Evolutionary conservation across 2,329 filamentous ascomycete species (phyloP).

Genomic region (Orbilia brochopaga): DNA sequence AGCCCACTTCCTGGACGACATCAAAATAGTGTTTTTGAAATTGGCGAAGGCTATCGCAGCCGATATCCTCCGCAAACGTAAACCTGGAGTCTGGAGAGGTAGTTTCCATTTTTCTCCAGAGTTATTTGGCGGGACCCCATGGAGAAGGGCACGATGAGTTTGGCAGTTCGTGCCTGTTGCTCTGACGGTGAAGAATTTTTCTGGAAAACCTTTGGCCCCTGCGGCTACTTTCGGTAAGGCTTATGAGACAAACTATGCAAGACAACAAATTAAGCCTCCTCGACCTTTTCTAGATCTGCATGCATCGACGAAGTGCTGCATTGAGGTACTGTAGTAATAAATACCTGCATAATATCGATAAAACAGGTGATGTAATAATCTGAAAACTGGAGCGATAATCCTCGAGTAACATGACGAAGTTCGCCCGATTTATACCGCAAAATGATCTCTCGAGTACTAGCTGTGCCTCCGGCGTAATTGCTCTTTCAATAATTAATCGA

Average conservation of each 20-base stretch:
- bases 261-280: too few species aligned
- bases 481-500: too few species aligned
- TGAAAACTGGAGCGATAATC: too few species aligned
- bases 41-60: constrained; percentile 35
- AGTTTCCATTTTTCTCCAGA: constrained; percentile 14
- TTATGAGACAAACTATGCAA: background rate
- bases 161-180: constrained; percentile 21
- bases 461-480: too few species aligned
- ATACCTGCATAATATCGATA: too few species aligned
- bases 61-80: constrained; percentile 36
- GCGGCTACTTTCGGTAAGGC: background rate
- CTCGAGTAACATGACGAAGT: too few species aligned
- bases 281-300: too few species aligned
- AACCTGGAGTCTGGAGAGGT: constrained; percentile 16
- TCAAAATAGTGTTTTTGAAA: constrained; percentile 20
- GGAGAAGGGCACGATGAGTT: constrained; percentile 31
- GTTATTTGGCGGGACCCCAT: constrained; percentile 28
- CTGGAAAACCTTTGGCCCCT: constrained; percentile 4
- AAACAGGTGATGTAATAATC: too few species aligned
- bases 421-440: too few species aligned
- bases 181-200: constrained; percentile 12
- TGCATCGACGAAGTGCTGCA: too few species aligned
- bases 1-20: constrained; percentile 13
- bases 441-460: too few species aligned
- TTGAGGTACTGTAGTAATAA: too few species aligned